Evolutionary conservation across 805 yeast species (phyloP).

Genomic region (Candida boleticola): DNA sequence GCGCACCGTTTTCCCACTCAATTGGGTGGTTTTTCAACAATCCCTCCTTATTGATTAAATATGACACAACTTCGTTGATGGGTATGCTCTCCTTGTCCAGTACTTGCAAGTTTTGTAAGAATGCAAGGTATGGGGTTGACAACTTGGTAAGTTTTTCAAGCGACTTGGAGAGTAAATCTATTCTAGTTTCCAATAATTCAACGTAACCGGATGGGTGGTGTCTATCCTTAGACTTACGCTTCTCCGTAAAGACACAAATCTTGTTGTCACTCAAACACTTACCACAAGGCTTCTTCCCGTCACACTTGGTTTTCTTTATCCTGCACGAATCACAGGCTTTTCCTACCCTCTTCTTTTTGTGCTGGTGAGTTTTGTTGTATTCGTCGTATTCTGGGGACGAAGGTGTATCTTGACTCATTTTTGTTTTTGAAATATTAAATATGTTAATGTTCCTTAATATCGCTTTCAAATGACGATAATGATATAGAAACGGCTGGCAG

Average conservation of each 20-base stretch:
- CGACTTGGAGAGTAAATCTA: constrained; percentile 50
- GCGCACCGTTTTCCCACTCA: constrained; percentile 46
- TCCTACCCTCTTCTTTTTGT: constrained; percentile 54
- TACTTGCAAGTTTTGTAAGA: constrained; percentile 19
- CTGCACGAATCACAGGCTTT: constrained; percentile 66
- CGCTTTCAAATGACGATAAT: too few relatives aligned
- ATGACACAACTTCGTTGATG: constrained; percentile 48
- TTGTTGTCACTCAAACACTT: constrained; percentile 55
- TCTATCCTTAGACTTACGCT: constrained; percentile 53
- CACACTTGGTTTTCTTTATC: constrained; percentile 61
- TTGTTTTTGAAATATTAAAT: not conserved
- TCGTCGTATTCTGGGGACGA: constrained; percentile 6
- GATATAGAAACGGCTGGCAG: too few relatives aligned
- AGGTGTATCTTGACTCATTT: not conserved
- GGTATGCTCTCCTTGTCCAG: constrained; percentile 26
- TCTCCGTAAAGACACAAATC: constrained; percentile 57
- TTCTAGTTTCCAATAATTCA: constrained; percentile 58
- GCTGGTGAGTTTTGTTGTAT: not conserved
- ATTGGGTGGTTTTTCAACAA: constrained; percentile 36
- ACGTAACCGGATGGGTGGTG: constrained; percentile 60
- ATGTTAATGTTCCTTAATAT: not conserved
- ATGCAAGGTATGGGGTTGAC: constrained; percentile 28
- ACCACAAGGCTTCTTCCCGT: constrained; percentile 60
- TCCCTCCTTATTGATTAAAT: constrained; percentile 40
- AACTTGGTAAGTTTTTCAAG: constrained; percentile 41